Evolutionary conservation across 1,284 basidiomycete genomes (phyloP).

Genomic region (Apiotrichum sp.): DNA sequence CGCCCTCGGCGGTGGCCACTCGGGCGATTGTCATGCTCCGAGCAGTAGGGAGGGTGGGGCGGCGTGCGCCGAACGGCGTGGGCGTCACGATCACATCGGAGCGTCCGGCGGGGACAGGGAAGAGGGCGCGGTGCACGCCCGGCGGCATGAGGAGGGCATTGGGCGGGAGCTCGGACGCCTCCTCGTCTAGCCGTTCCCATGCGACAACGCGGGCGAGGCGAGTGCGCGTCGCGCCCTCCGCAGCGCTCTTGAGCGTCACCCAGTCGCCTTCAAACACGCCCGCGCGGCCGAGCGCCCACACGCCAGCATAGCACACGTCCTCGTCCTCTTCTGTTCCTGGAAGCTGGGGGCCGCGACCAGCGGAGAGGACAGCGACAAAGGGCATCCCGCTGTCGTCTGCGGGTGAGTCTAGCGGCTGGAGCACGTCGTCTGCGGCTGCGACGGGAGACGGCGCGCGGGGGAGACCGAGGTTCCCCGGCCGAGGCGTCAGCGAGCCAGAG

Average conservation of each 20-base stretch:
- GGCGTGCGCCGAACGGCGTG: constrained; percentile 45
- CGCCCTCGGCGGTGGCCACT: constrained; percentile 72
- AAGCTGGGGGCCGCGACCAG: background rate
- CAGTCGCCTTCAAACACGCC: constrained; percentile 82
- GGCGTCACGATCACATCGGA: constrained; percentile 35
- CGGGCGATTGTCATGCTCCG: constrained; percentile 70
- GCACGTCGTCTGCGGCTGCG: constrained; percentile 18
- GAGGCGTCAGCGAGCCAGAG: constrained; percentile 43
- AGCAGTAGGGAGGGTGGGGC: constrained; percentile 65
- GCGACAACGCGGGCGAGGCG: constrained; percentile 56
- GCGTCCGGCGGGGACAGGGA: constrained; percentile 9
- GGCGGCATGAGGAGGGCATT: constrained; percentile 56
- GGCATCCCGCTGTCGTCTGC: constrained; percentile 12
- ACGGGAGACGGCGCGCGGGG: constrained; percentile 24
- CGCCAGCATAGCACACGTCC: constrained; percentile 37
- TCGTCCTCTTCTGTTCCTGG: constrained; percentile 8
- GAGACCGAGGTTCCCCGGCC: constrained; percentile 23
- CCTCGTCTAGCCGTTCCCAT: constrained; percentile 49
- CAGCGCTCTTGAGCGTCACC: constrained; percentile 53
- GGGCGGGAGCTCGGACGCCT: constrained; percentile 38
- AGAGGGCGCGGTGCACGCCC: constrained; percentile 29
- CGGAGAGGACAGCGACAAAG: constrained; percentile 4
- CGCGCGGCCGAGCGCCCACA: constrained; percentile 60
- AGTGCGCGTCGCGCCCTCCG: constrained; percentile 17
- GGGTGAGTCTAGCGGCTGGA: constrained; percentile 13